These are phyloP conservation scores for Pelargonium citronellum DNA, from an alignment of 441 rosid species.

Conservation along the genomic window DNA sequence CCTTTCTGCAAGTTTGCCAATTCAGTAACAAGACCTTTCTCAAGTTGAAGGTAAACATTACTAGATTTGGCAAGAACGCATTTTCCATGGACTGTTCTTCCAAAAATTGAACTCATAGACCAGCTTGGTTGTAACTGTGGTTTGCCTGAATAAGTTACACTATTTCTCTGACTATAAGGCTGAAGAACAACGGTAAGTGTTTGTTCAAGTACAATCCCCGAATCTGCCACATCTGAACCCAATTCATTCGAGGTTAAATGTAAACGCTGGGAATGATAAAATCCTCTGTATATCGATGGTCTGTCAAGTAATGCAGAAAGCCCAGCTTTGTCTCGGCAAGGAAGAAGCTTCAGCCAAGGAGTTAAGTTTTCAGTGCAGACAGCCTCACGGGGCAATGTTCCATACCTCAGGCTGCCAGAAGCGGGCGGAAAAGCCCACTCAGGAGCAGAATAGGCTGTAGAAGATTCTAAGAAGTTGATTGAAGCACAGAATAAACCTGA, in stretches of 20 bases:
- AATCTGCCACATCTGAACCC: conserved; percentile 30
- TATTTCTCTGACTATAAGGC: conserved; percentile 38
- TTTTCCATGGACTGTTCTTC: conserved; percentile 55
- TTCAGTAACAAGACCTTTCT: conserved; percentile 40
- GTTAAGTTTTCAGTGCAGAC: conserved; percentile 96
- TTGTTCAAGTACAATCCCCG: conserved; percentile 66
- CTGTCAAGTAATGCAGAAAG: conserved; percentile 72
- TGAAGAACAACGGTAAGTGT: conserved; percentile 76
- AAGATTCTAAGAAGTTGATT: conserved; percentile 78
- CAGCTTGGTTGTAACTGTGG: conserved; percentile 62
- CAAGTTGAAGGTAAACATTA: conserved; percentile 67
- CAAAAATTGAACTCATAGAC: conserved; percentile 75
- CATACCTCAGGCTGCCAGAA: conserved; percentile 65
- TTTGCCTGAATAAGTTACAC: conserved; percentile 23
- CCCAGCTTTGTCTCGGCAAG: conserved; percentile 93
- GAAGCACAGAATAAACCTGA: conserved; percentile 98
- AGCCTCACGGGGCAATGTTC: conserved; percentile 93
- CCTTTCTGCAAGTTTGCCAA: conserved; percentile 31
- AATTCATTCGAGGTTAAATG: conserved; percentile 39
- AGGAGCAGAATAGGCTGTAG: conserved; percentile 74
- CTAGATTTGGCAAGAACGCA: conserved; percentile 74
- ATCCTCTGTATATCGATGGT: conserved; percentile 77
- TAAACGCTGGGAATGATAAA: conserved; percentile 89
- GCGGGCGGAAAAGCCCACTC: conserved; percentile 65
- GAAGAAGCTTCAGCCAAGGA: conserved; percentile 96